Evolutionary conservation across 768 basidiomycete genomes (phyloP).

Genomic region (Rhodotorula diobovata): DNA sequence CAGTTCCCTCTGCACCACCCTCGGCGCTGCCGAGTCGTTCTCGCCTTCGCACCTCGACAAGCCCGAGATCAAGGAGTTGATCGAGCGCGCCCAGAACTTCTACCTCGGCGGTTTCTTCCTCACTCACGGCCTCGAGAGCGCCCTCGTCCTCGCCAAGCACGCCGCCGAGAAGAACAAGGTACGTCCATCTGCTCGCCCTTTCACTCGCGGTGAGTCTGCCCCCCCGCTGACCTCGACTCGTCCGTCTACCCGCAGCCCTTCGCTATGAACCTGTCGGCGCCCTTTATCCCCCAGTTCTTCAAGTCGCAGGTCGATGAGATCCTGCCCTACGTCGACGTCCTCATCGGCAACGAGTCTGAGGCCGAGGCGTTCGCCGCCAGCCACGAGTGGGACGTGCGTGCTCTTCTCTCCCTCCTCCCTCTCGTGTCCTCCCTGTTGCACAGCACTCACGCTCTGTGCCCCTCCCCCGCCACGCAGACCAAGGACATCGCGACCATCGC

Average conservation of each 20-base stretch:
- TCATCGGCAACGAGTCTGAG: conserved; percentile 96
- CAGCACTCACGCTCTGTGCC: not conserved
- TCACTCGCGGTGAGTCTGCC: not conserved
- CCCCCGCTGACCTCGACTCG: not conserved
- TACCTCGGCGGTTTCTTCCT: conserved; percentile 98
- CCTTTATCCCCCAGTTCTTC: conserved; percentile 96
- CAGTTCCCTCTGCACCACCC: conserved; percentile 86
- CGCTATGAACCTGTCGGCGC: conserved; percentile 88
- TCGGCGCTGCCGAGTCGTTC: conserved; percentile 87
- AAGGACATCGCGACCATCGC: conserved; percentile 68
- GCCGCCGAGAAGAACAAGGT: conserved; percentile 74
- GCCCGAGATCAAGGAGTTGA: conserved; percentile 65
- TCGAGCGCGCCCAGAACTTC: conserved; percentile 75
- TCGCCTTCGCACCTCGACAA: conserved; percentile 72
- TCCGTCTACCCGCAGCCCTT: conserved; percentile 63
- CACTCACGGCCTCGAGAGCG: conserved; percentile 76
- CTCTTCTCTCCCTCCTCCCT: not conserved
- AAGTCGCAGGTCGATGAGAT: conserved; percentile 70
- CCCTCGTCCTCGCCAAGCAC: conserved; percentile 69
- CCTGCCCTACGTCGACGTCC: conserved; percentile 75
- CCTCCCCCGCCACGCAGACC: conserved; percentile 45
- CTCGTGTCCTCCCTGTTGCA: not conserved
- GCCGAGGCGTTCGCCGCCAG: conserved; percentile 78
- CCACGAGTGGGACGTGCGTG: conserved; percentile 58
- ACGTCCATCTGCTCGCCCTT: conserved; percentile 24